Base-by-base conservation (phyloP, 164 flowering plant species). In the Vitis riparia region DNA sequence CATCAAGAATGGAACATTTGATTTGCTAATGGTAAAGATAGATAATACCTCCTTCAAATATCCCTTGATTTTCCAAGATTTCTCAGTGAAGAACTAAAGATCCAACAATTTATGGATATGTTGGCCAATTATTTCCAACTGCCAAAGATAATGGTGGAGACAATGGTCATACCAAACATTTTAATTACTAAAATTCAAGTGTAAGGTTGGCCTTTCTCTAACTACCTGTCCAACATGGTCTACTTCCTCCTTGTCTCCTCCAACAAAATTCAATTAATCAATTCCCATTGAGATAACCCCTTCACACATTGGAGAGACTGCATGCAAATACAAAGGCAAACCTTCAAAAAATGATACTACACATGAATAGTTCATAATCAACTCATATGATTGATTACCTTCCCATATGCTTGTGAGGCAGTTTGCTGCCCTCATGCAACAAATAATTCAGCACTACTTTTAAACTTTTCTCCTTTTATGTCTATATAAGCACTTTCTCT, bases 171-270 rank as follows among this genome's bases (percentile, higher is more conserved):
- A 56, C 9, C 62, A 47, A 56, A 53, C 65, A 32, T 65, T 10
- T 19, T 65, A n/a, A 47, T 15, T 51, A 32, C 7, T 47, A 49
- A 68, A 59, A 32, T 32, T 4, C 44, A 32, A 32, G 44, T 32
- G 23, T 17, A 29, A 70, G 62, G 14, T 59, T 60, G 62, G 53
- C 32, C 51, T n/a, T 50, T 53, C 49, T 59, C 61, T 73, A 65
- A 79, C 72, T 60, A 73, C 76, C 87, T 80, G 80, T 68, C 84
- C 79, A 82, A 80, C 87, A 78, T 87, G 88, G 67, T 58, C 51
- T 53, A 72, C 62, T 47, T 73, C 59, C 47, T 50, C 48, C 53
- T 71, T 85, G 87, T 82, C 87, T 77, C 90, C 88, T 32, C 75
- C 51, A 76, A 71, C 75, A 74, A 78, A 75, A 51, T 73, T 72